phyloP scores from a whole-genome alignment of 2,329 filamentous ascomycete genomes.

The Aspergillus niger region DNA sequence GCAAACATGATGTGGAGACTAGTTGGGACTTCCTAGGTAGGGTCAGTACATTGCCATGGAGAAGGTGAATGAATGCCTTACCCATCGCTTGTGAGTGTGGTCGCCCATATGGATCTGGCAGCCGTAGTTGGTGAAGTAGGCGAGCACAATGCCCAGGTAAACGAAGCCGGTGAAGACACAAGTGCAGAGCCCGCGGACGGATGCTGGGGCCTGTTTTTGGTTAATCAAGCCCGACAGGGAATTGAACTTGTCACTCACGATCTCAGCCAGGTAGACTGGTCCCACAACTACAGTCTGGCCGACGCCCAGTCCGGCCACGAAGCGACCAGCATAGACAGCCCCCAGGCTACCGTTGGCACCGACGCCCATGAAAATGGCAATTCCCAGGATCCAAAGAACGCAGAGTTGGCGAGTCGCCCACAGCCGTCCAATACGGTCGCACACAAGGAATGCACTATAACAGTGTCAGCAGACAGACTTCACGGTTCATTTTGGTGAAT shows the following conservation, averaged over 20 bases:
- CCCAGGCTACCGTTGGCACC: constrained; percentile 40
- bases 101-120: constrained; percentile 54
- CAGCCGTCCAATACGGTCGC: constrained; percentile 50
- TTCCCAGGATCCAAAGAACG: constrained; percentile 45
- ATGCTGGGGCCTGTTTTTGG: constrained; percentile 54
- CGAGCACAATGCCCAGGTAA: constrained; percentile 75
- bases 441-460: constrained; percentile 51
- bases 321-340: constrained; percentile 47
- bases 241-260: constrained; percentile 40
- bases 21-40: constrained; percentile 59
- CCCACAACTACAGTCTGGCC: constrained; percentile 50
- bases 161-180: constrained; percentile 71
- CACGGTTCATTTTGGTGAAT: background rate
- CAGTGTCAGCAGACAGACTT: background rate
- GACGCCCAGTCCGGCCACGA: constrained; percentile 48
- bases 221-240: background rate
- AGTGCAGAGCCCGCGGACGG: constrained; percentile 72
- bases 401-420: constrained; percentile 46
- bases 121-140: constrained; percentile 74
- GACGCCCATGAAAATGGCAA: constrained; percentile 51
- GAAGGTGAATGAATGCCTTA: constrained; percentile 32
- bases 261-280: constrained; percentile 73
- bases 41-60: constrained; percentile 10
- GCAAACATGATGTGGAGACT: constrained; percentile 78
- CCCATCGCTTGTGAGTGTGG: constrained; percentile 52